phyloP scores from a whole-genome alignment of 2,329 filamentous ascomycete species.

The Eurotiales sp. region DNA sequence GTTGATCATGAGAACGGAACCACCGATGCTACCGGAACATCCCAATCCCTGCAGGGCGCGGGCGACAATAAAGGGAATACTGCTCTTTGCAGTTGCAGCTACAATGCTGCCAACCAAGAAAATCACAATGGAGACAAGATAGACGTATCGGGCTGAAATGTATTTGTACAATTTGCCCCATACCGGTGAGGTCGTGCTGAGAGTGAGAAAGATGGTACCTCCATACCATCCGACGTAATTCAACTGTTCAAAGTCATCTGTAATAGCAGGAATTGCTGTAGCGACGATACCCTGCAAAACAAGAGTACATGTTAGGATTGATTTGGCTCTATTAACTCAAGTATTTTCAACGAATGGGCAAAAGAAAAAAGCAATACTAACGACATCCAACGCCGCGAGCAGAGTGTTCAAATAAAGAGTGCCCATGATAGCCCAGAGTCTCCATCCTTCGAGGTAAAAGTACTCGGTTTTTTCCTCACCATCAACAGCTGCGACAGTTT shows the following conservation, averaged over 20 bases:
- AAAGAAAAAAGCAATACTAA: neutral
- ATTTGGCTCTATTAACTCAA: too few species aligned
- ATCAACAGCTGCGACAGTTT: neutral
- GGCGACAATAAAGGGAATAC: constrained; percentile 32
- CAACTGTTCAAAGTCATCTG: neutral
- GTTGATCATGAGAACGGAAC: neutral
- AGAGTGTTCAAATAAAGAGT: neutral
- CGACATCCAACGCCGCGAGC: neutral
- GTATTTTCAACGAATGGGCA: too few species aligned
- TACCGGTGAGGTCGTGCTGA: neutral
- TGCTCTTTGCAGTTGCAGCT: constrained; percentile 33
- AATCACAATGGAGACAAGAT: constrained; percentile 20
- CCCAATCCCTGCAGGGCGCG: constrained; percentile 34
- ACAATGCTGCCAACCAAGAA: constrained; percentile 39
- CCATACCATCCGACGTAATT: neutral
- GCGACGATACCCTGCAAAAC: neutral
- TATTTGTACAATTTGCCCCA: constrained; percentile 47
- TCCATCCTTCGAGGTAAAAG: neutral
- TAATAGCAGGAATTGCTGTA: neutral
- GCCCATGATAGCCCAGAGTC: neutral
- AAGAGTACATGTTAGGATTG: neutral
- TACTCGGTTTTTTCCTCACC: neutral
- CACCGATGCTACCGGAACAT: constrained; percentile 23
- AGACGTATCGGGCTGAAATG: constrained; percentile 22
- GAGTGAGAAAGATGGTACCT: neutral